Base-by-base conservation (phyloP, 2,329 filamentous ascomycete species). In the Pseudocercospora eumusae region DNA sequence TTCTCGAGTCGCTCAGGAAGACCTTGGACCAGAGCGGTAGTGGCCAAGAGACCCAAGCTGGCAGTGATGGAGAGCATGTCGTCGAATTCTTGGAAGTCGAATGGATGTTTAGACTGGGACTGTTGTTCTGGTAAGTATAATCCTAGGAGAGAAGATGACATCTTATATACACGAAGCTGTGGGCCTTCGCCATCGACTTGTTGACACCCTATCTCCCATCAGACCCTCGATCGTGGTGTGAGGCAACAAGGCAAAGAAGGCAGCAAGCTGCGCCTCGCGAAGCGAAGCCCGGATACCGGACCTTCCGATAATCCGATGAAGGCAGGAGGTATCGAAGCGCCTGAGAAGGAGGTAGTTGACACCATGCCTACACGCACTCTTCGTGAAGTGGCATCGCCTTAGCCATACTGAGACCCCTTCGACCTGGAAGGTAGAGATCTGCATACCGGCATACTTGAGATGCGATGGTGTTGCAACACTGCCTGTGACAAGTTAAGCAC, bases 1-100 rank as follows among this genome's bases (percentile, higher is more conserved):
- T 64, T 64, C 62, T 64, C 54, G 13, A 62, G 20, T 18, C 40
- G 15, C 40, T 52, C 56, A 23, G 44, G 52, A 13, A 57, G 57
- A 31, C 57, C 61, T 33, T 56, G 52, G 23, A 53, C 59, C 8
- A 57, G n/a, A 25, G 50, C 47, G 40, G 54, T 55, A 57, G 54
- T 40, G 54, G 44, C 56, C 11, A 50, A 8, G 40, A 59, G 45
- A 42, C 56, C 56, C 21, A 50, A n/a, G 15, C 56, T 42, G 15
- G 33, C 60, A 53, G 44, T 25, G n/a, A 25, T 20, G 28, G 44
- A 47, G 21, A 47, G 44, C 44, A 47, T 47, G 2, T 21, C 3
- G 18, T 21, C 4, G 18, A 23, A 9, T 40, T 8, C 3, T n/a
- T 40, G 15, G 15, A 8, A 23, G 18, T 47, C 8, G 44, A 15